Evolutionary conservation across 2,329 filamentous ascomycete species (phyloP), one percentile per base, ranked within the genome.

Genomic region (Claviceps fusiformis): DNA sequence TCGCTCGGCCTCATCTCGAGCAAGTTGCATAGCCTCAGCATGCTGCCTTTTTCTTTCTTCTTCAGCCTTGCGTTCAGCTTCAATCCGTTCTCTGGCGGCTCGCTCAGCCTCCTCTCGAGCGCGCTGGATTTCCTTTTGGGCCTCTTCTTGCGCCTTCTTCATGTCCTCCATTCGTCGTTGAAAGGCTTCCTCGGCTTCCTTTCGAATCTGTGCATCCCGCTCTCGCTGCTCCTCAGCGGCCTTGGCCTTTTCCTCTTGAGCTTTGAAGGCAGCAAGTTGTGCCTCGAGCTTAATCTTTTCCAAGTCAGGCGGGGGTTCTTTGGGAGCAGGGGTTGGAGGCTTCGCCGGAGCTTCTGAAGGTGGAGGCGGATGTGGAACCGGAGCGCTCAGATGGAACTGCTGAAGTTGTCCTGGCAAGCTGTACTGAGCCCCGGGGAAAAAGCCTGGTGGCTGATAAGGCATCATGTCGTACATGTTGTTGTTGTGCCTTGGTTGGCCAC

Each of bases 211-310:
- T 11, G 67, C 68, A 57, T 78, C 75, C 0, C 73, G 58, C 52
- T 75, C 72, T 5, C 67, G 68, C 55, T 73, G 70, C 61, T 68
- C 72, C 39, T 74, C 71, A 10, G 70, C 72, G 11, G 73, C 73
- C 53, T 75, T 75, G 57, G 70, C 71, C 58, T 68, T 70, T 35
- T 72, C 73, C 55, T 75, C 68, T 35, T 72, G 72, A 4, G 67
- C 70, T 58, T 79, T 73, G 47, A 79, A 71, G 10, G 70, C 68
- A 13, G 75, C 73, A 17, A 87, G 68, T 61, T 85, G 77, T 58
- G 80, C 75, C 58, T 84, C 77, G 55, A 85, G 75, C n/a, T 73
- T 73, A 58, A 85, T 72, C 62, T 81, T 81, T 55, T 85, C 78
- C 1, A 78, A 74, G 54, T 85, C 79, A 35, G 64, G 63, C 13